A percentile compares a stretch with the other conserved stretches of the same genome.
phyloP scores from a whole-genome alignment of 805 yeast species.

The Helenozyma baotianmanensis region DNA sequence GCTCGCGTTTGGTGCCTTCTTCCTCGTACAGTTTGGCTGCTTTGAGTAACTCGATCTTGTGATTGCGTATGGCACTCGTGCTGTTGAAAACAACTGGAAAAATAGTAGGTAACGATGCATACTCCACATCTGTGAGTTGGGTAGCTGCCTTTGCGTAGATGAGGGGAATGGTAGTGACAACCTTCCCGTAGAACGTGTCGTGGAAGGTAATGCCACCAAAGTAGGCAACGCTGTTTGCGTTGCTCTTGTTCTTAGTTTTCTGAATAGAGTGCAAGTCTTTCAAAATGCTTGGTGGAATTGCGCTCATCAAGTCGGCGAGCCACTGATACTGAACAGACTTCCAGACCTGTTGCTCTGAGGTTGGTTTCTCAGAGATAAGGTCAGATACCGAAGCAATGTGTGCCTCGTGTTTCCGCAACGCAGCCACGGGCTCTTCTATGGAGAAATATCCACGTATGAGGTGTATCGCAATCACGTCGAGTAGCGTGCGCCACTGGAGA shows the following conservation, averaged over 20 bases:
- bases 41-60: too few species aligned
- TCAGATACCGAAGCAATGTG: conserved; percentile 53
- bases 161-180: conserved; percentile 28
- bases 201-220: conserved; percentile 32
- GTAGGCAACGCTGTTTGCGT: conserved; percentile 12
- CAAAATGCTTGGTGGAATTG: conserved; percentile 42
- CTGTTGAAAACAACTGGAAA: too few species aligned
- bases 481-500: conserved; percentile 37
- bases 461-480: conserved; percentile 61
- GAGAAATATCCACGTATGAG: conserved; percentile 59
- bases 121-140: too few species aligned
- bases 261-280: conserved; percentile 1
- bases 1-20: too few species aligned
- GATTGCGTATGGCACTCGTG: too few species aligned
- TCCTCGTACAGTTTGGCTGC: too few species aligned
- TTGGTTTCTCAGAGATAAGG: conserved; percentile 7
- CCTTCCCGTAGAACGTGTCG: conserved; percentile 18
- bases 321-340: conserved; percentile 57
- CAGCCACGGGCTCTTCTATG: conserved; percentile 51
- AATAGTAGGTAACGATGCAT: too few species aligned
- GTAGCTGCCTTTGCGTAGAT: conserved; percentile 27
- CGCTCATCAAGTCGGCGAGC: conserved; percentile 54
- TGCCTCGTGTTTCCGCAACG: conserved; percentile 58
- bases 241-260: conserved; percentile 7
- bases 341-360: conserved; percentile 37